Evolutionary conservation across 768 basidiomycete species (phyloP), one percentile per base, ranked within the genome.

Genomic region (Austroboletus festivus): DNA sequence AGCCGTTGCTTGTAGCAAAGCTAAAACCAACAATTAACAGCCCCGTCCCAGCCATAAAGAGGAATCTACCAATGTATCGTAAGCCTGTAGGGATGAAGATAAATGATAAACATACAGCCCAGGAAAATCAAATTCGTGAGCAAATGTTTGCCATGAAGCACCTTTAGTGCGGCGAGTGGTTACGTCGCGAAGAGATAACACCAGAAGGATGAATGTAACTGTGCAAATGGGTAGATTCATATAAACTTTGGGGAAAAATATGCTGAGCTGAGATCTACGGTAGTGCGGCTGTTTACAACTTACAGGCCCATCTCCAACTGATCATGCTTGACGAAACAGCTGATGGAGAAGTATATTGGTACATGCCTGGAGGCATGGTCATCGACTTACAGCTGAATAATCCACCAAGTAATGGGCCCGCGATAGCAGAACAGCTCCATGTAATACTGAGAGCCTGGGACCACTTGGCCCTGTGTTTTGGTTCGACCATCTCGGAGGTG

Each of bases 221-320:
- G 79, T 61, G 62, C 85, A 87, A 46, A 92, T 71, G 18, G 89
- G 89, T 40, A 92, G 73, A 68, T 92, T 93, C 64, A 93, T 75
- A 63, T 82, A 91, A 65, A 93, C 89, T 92, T 65, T 38, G 31
- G 13, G 46, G 38, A 43, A 42, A 42, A 45, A 40, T 23, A 42
- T 42, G 49, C 58, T 60, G 48, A 53, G 54, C 42, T 48, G 46
- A n/a, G 41, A 52, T 46, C 52, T 52, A 18, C 7, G 18, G 18
- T 37, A 51, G 18, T 26, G 53, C 35, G 11, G 49, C 12, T 19
- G 19, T 50, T 16, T 22, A 26, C 31, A 18, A 76, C 89, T 71
- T 68, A 92, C 89, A 93, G 44, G 81, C 86, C 84, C 86, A 92
- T 77, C 90, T 76, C 89, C 89, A 93, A 58, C 73, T 81, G 46